Base-by-base conservation (phyloP, 2,329 filamentous ascomycete genomes). In the Aureobasidium sp. region DNA sequence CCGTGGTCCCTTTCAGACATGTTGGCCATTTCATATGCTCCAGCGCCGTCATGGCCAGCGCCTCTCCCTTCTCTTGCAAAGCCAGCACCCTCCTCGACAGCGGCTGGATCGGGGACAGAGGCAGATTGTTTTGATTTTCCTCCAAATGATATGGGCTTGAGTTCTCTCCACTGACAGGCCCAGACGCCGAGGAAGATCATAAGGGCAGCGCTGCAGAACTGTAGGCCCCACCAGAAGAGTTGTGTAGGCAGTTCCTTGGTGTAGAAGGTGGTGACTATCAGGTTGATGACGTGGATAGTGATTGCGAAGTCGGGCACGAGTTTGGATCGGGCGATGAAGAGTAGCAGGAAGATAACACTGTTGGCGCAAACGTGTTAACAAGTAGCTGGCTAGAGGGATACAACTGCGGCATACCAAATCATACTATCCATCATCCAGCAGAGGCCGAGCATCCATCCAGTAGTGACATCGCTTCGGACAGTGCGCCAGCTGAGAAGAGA, bases 241-340 rank as follows among this genome's bases (percentile, higher is more conserved):
- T 93, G 87, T 10, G 82, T 80, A 1, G 94, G 94, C 32, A 97
- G 72, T 10, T 84, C 82, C 69, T 86, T 85, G 3, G 89, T 87
- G 75, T 96, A 96, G 37, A 96, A 73, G 25, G 86, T 87, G 32
- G 90, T 89, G 69, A 90, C 75, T 69, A 94, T 65, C 59, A 96
- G 83, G 73, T 96, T 90, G 45, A 96, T 78, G 72, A 89, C 83
- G 77, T 96, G 91, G 21, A 97, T 83, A 2, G 93, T 96, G 29
- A 97, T 79, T 36, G 91, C 90, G 73, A 97, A 99, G 76, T 99
- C 94, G 67, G 91, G 91, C 55, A 97, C 89, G 64, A 97, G 88
- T 74, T 97, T 97, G 52, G 89, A 94, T 65, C 94, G 90, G 25
- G 88, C 86, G 67, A 99, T 85, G 62, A 97, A 79, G 59, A 93